Evolutionary conservation across 2,329 filamentous ascomycete species (phyloP).

Genomic region (Aspergillus sclerotialis): DNA sequence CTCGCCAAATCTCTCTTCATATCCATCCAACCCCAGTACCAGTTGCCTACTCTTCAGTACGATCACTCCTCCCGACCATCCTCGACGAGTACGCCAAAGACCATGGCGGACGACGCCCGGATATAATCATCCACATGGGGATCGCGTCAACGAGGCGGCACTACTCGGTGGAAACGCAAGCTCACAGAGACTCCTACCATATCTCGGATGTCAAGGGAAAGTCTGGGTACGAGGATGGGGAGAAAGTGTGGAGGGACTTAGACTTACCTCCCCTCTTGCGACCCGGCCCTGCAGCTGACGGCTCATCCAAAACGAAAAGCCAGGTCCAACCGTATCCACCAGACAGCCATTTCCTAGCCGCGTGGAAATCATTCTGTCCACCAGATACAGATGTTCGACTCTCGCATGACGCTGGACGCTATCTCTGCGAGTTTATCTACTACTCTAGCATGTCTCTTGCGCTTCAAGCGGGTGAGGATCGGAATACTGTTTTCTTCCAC

Average conservation of each 20-base stretch:
- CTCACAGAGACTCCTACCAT: conserved; percentile 64
- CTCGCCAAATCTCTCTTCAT: conserved; percentile 31
- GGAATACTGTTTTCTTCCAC: conserved; percentile 62
- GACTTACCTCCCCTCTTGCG: conserved; percentile 46
- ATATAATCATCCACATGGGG: conserved; percentile 70
- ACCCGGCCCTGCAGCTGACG: conserved; percentile 33
- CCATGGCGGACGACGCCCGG: conserved; percentile 42
- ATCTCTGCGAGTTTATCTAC: conserved; percentile 73
- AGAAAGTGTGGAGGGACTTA: conserved; percentile 48
- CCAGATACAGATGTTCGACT: conserved; percentile 41
- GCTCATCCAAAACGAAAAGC: conserved; percentile 1
- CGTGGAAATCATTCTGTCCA: conserved; percentile 27
- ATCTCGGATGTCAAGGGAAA: conserved; percentile 62
- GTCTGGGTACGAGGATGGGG: conserved; percentile 35
- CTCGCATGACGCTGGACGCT: conserved; percentile 64
- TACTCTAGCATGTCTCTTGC: conserved; percentile 56
- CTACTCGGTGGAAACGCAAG: conserved; percentile 66
- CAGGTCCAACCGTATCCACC: conserved; percentile 21
- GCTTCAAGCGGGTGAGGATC: conserved; percentile 20
- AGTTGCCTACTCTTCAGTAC: conserved; percentile 64
- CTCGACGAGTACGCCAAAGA: conserved; percentile 42
- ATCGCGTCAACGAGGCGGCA: conserved; percentile 61
- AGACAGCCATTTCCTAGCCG: conserved; percentile 25
- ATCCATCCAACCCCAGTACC: conserved; percentile 60
- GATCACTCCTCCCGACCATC: conserved; percentile 56